Percentiles rank a stretch among this genome's conserved stretches.
phyloP scores from a whole-genome alignment of 169 alveolate species.

The Toxoplasma gondii region DNA sequence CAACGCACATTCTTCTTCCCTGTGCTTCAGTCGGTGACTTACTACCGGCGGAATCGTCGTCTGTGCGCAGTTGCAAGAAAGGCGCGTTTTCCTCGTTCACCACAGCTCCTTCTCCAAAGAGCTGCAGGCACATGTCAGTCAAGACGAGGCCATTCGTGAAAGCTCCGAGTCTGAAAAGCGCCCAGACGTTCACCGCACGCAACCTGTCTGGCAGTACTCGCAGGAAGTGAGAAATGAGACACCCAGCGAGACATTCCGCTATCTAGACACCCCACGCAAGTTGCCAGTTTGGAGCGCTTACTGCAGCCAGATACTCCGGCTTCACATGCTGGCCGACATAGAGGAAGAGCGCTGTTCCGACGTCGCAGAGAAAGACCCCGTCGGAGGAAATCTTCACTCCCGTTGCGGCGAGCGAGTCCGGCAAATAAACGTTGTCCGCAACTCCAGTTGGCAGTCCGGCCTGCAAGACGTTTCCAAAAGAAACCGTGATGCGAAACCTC shows the following conservation, averaged over 20 bases:
- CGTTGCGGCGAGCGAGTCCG: conserved; percentile 75
- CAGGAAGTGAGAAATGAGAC: too few relatives aligned
- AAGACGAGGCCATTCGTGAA: neutral
- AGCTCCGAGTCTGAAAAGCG: neutral
- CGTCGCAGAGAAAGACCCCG: conserved; percentile 84
- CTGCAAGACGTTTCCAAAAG: conserved; percentile 30
- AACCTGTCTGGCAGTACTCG: too few relatives aligned
- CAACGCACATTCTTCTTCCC: too few relatives aligned
- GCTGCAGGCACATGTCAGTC: neutral
- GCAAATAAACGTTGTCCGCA: conserved; percentile 61
- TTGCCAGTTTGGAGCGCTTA: neutral
- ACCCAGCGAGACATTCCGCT: too few relatives aligned
- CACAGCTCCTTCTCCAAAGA: conserved; percentile 28
- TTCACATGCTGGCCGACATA: conserved; percentile 81
- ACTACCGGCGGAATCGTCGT: conserved; percentile 24
- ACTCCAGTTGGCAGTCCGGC: conserved; percentile 59
- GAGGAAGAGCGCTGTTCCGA: conserved; percentile 78
- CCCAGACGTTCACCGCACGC: neutral
- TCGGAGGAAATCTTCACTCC: conserved; percentile 78
- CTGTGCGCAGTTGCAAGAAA: conserved; percentile 15
- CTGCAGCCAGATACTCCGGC: conserved; percentile 52
- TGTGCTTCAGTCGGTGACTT: neutral
- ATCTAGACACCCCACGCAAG: too few relatives aligned
- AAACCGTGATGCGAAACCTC: neutral
- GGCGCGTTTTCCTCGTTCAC: conserved; percentile 6